These are phyloP conservation scores for Colletotrichum salicis DNA, from an alignment of 2,329 filamentous ascomycete species.

Conservation along the genomic window DNA sequence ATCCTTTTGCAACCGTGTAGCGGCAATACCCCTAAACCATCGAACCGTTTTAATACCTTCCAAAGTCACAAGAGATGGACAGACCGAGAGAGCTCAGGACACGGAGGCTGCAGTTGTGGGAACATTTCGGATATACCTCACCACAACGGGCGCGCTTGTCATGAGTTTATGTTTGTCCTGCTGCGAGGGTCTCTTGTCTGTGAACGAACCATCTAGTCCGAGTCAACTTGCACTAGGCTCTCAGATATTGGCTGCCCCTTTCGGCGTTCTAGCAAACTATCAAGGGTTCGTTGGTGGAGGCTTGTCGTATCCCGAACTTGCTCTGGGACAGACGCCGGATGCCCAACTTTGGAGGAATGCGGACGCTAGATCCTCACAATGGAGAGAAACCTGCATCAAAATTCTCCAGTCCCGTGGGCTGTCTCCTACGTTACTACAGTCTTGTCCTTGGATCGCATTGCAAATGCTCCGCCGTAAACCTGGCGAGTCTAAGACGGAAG, in stretches of 20 bases:
- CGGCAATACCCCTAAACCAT: conserved; percentile 64
- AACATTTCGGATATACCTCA: conserved; percentile 65
- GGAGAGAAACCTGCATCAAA: conserved; percentile 62
- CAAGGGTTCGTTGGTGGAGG: conserved; percentile 49
- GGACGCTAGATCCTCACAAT: conserved; percentile 55
- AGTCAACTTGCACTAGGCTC: conserved; percentile 53
- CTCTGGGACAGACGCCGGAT: conserved; percentile 62
- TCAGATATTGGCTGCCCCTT: conserved; percentile 64
- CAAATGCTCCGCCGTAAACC: conserved; percentile 58
- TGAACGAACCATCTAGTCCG: conserved; percentile 55
- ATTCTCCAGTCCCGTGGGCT: conserved; percentile 63
- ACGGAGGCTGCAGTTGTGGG: conserved; percentile 43
- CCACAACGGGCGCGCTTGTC: conserved; percentile 65
- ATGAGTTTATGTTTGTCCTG: conserved; percentile 60
- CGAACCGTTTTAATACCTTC: conserved; percentile 59
- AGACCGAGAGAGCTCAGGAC: conserved; percentile 15
- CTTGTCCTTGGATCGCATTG: conserved; percentile 62
- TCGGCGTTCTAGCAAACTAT: conserved; percentile 60
- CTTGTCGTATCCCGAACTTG: conserved; percentile 47
- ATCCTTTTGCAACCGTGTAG: conserved; percentile 59
- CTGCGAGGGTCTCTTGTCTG: conserved; percentile 58
- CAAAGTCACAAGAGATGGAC: conserved; percentile 29
- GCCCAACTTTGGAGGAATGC: conserved; percentile 58
- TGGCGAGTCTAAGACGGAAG: conserved; percentile 54
- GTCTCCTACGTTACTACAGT: conserved; percentile 53